Conservation (phyloP, 2,329 filamentous ascomycete species). For the Colletotrichum magnum region DNA sequence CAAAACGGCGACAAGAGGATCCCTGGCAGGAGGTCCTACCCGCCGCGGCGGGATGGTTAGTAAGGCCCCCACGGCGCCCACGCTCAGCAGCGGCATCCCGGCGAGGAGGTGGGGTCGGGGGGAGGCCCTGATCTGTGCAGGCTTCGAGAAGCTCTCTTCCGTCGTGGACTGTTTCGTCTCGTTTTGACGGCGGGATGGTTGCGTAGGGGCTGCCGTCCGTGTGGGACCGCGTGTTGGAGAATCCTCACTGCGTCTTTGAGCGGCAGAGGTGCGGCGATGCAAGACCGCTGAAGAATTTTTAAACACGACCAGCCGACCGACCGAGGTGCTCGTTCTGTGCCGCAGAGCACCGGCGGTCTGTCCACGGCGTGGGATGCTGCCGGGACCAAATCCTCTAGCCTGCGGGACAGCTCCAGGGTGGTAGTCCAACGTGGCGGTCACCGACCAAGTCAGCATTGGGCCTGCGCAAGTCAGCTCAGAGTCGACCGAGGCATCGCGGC, state of each 20-base stretch:
- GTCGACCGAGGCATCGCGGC: not conserved
- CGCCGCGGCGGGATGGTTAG: not conserved
- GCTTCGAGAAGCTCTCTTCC: slow-evolving; percentile 22
- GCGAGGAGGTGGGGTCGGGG: not conserved
- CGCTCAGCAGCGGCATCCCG: slow-evolving; percentile 3
- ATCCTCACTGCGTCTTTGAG: too few relatives aligned
- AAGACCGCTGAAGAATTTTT: too few relatives aligned
- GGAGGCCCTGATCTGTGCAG: not conserved
- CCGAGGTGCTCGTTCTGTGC: not conserved
- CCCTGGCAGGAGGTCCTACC: slow-evolving; percentile 1
- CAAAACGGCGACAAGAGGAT: not conserved
- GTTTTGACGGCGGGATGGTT: not conserved
- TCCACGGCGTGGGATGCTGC: not conserved
- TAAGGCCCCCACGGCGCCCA: slow-evolving; percentile 9
- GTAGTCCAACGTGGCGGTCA: not conserved
- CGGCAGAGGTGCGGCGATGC: too few relatives aligned
- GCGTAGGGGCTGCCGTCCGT: not conserved
- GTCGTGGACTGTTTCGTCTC: slow-evolving; percentile 19
- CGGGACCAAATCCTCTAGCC: not conserved
- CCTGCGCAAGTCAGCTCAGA: not conserved
- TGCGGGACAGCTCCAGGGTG: not conserved
- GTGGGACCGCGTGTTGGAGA: too few relatives aligned
- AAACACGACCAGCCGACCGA: too few relatives aligned
- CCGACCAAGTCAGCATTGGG: not conserved
- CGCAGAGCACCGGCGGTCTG: not conserved